Conservation (phyloP, 1,284 basidiomycete genomes). For the Fomitopsis betulina region DNA sequence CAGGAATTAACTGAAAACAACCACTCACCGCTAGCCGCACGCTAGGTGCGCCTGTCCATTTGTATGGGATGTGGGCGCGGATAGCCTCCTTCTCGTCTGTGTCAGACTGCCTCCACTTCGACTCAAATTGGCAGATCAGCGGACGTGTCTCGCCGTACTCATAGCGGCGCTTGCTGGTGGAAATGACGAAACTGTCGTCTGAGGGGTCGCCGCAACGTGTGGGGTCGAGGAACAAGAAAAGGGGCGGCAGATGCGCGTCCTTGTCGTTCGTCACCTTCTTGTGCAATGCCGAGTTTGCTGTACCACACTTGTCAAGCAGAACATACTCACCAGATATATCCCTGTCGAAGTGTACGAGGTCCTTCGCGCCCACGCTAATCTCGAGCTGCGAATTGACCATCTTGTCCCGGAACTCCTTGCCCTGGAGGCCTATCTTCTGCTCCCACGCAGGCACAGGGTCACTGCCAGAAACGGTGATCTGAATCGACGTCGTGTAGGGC, state of each 20-base stretch:
- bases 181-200: constrained; percentile 80
- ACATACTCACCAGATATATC: constrained; percentile 78
- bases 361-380: constrained; percentile 52
- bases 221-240: constrained; percentile 86
- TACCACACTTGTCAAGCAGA: constrained; percentile 84
- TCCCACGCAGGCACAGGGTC: constrained; percentile 84
- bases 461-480: constrained; percentile 62
- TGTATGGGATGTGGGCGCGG: constrained; percentile 53
- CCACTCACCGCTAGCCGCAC: constrained; percentile 50
- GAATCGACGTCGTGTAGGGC: constrained; percentile 55
- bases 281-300: constrained; percentile 85
- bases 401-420: constrained; percentile 61
- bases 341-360: constrained; percentile 61
- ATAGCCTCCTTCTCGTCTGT: constrained; percentile 44
- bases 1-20: background rate
- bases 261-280: constrained; percentile 44
- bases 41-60: constrained; percentile 51
- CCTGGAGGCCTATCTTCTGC: constrained; percentile 73
- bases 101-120: constrained; percentile 74
- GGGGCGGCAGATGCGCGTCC: constrained; percentile 47
- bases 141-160: constrained; percentile 81
- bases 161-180: constrained; percentile 69
- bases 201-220: constrained; percentile 71
- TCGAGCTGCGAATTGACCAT: constrained; percentile 66
- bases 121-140: constrained; percentile 64